Base-by-base conservation (phyloP, 805 yeast genomes). In the Zygoascus ofunaensis region DNA sequence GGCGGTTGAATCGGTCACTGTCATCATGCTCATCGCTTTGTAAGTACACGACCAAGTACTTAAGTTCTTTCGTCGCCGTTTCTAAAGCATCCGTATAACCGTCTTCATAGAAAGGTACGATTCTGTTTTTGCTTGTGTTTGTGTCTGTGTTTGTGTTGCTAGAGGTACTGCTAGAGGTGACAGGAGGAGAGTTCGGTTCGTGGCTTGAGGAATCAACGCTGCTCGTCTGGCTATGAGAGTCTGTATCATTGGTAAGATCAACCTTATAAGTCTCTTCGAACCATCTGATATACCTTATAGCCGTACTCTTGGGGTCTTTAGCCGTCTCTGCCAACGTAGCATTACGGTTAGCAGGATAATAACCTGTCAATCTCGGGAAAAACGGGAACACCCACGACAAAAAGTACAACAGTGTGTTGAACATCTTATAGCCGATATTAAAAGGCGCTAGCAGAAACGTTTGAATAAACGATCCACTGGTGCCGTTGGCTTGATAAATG, bases 51-150 rank as follows among this genome's bases (percentile, higher is more conserved):
- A 85, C 64, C 35, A 89, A 68, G 70, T 86, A 86, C 60, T 79
- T 77, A 22, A 80, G 81, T 44, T 83, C 76, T 30, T 73, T 68
- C 42, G 83, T 81, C 30, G 92, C 82, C 54, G 72, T 67, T 54
- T 74, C 79, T 43, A 89, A 64, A 1, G 95, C 89, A 46, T 81
- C 80, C 1, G 89, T 77, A 63, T 87, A 90, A 30, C 94, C 81
- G 14, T 87, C 87, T 53, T 77, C 79, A 46, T 75, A 72, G 52
- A 84, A 80, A 14, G 50, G 50, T 17, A 51, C 19, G 7, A 41
- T n/a, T 34, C 35, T 8, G 45, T 42, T 39, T 42, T 3, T 42
- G 44, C 42, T 47, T 49, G 45, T 41, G 47, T 43, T 43, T 81
- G 44, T 82, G n/a, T n/a, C n/a, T n/a, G n/a, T n/a, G n/a, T n/a